Base-by-base conservation (phyloP, 2,329 filamentous ascomycete genomes). In the Achaetomium macrosporum region DNA sequence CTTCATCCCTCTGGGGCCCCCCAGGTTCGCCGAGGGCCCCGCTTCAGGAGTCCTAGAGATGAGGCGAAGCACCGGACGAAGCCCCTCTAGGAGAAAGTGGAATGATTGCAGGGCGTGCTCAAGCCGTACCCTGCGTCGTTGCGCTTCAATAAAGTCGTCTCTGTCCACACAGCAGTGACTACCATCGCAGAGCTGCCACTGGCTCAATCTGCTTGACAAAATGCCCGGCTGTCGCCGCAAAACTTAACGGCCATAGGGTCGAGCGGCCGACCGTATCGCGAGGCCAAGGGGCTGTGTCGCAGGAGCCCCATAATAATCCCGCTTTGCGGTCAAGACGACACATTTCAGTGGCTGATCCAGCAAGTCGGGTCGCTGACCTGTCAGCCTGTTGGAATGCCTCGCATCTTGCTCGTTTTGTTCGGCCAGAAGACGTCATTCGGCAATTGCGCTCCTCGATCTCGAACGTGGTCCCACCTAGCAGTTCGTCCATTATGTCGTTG, bases 271-370 rank as follows among this genome's bases (percentile, higher is more conserved):
- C 49, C 49, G 20, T 41, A 9, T 50, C 8, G 16, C 15, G 49
- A 46, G 51, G 49, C 54, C 54, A 50, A 40, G 56, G 56, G 56
- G 56, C 54, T 56, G 54, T 56, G 54, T 43, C 39, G 42, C 29
- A 47, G 36, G 37, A 42, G 50, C 47, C 55, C 51, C 54, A 49
- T 41, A 48, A 40, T 40, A 31, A 42, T 48, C 47, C 52, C 52
- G 52, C 40, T 16, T 36, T n/a, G 17, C 35, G 35, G 33, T n/a
- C 37, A 47, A 47, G 36, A 16, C 20, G 2, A 12, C 40, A 40
- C 42, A 29, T 42, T 19, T 55, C 46, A 57, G 45, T 55, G 52
- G 55, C 37, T 41, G n/a, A n/a, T 47, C 43, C 35, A 20, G 19
- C 16, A 29, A 36, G 9, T 35, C 30, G 31, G 43, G 44, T 43